These are phyloP conservation scores for Nidularia sp. DNA, from an alignment of 768 basidiomycete species.

Conservation along the genomic window DNA sequence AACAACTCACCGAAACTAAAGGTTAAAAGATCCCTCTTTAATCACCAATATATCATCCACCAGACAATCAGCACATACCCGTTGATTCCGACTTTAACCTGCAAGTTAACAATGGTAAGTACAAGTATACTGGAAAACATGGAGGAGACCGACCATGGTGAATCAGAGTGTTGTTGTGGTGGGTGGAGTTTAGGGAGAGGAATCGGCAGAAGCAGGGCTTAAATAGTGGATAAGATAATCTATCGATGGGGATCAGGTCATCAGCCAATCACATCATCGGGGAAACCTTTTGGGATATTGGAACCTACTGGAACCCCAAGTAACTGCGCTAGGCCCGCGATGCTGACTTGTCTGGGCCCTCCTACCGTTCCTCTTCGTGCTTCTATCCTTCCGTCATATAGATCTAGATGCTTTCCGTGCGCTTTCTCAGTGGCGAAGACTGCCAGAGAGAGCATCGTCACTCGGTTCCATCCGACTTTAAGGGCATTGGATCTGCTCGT, in stretches of 20 bases:
- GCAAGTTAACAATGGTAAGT: background rate
- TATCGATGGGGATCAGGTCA: constrained; percentile 15
- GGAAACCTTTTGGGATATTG: background rate
- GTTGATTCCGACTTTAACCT: constrained; percentile 95
- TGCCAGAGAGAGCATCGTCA: no score
- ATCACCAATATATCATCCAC: background rate
- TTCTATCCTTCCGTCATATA: no score
- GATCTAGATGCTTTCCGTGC: no score
- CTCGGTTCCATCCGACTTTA: no score
- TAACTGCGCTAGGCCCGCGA: no score
- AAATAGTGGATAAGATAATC: constrained; percentile 9
- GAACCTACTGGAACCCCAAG: no score
- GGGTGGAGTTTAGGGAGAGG: constrained; percentile 7
- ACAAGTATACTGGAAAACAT: background rate
- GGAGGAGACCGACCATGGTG: constrained; percentile 15
- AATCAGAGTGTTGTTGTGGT: constrained; percentile 7
- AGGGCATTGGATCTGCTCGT: no score
- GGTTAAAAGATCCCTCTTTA: constrained; percentile 5
- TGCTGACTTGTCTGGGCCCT: no score
- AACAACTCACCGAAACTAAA: constrained; percentile 70
- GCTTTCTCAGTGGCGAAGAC: no score
- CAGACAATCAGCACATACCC: constrained; percentile 51
- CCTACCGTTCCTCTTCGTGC: no score
- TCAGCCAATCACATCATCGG: constrained; percentile 11
- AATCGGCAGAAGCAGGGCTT: constrained; percentile 1